Evolutionary conservation across 2,329 filamentous ascomycete genomes (phyloP).

Genomic region (Lasiodiplodia sp.): DNA sequence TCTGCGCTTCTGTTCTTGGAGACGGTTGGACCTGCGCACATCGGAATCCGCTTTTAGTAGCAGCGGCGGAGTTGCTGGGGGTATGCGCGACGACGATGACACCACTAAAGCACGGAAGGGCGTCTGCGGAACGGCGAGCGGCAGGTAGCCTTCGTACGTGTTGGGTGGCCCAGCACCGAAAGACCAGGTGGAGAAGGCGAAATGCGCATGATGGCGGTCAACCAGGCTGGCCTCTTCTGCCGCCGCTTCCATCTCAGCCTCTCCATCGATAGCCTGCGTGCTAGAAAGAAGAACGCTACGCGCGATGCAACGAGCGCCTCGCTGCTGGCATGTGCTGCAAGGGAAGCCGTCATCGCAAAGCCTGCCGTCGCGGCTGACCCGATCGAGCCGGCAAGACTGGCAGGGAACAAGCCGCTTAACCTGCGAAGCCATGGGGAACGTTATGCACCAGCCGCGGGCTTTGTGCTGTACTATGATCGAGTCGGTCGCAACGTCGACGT

Average conservation of each 20-base stretch:
- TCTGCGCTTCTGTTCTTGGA: neutral
- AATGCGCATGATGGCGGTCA: neutral
- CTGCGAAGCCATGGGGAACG: neutral
- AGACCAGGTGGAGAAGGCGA: neutral
- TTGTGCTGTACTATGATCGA: neutral
- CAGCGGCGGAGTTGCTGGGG: neutral
- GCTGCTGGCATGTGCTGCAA: neutral
- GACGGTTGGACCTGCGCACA: constrained; percentile 3
- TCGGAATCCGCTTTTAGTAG: neutral
- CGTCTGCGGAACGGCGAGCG: neutral
- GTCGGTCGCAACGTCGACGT: neutral
- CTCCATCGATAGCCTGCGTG: neutral
- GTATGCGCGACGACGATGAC: neutral
- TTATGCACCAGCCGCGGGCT: neutral
- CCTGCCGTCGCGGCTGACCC: too few species aligned
- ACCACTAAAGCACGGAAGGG: neutral
- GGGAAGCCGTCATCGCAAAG: constrained; percentile 1
- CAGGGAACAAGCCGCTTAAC: neutral
- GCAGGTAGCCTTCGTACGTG: neutral
- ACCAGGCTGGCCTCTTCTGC: constrained; percentile 1
- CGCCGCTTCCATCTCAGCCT: neutral
- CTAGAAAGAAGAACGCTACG: neutral
- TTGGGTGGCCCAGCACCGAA: too few species aligned
- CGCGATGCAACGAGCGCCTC: neutral
- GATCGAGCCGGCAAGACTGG: neutral